phyloP scores from a whole-genome alignment of 108 stramenopile genomes.

The Nitzschia sp. region DNA sequence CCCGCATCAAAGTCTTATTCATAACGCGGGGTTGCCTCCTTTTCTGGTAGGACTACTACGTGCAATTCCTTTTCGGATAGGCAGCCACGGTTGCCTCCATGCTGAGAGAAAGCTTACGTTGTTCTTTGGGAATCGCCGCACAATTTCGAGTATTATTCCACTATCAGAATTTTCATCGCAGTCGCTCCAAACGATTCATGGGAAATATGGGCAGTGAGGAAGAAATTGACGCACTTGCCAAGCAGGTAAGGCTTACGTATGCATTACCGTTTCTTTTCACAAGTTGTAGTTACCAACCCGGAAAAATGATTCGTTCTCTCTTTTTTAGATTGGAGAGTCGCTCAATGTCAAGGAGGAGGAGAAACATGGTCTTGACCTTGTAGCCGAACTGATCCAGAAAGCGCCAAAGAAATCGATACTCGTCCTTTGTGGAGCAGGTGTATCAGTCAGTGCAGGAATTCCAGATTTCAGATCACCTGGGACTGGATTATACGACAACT shows the following conservation, averaged over 20 bases:
- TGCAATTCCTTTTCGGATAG: no score
- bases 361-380: conserved; percentile 11
- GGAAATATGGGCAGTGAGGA: conserved; percentile 6
- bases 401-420: conserved; percentile 35
- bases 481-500: conserved; percentile 89
- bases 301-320: not conserved
- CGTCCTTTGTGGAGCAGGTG: conserved; percentile 68
- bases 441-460: conserved; percentile 55
- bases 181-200: no score
- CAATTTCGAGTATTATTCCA: no score
- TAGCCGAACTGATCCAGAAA: conserved; percentile 24
- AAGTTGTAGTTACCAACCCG: not conserved
- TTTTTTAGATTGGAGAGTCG: not conserved
- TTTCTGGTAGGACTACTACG: no score
- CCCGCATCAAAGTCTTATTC: no score
- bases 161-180: no score
- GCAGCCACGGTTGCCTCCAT: no score
- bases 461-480: conserved; percentile 93
- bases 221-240: not conserved
- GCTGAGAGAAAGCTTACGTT: no score
- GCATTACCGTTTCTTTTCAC: no score
- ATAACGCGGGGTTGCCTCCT: no score
- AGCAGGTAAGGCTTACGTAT: conserved; percentile 7
- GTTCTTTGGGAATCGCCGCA: no score
- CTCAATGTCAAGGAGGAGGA: not conserved